phyloP scores from a whole-genome alignment of 2,329 filamentous ascomycete genomes.

The Claviceps monticola region DNA sequence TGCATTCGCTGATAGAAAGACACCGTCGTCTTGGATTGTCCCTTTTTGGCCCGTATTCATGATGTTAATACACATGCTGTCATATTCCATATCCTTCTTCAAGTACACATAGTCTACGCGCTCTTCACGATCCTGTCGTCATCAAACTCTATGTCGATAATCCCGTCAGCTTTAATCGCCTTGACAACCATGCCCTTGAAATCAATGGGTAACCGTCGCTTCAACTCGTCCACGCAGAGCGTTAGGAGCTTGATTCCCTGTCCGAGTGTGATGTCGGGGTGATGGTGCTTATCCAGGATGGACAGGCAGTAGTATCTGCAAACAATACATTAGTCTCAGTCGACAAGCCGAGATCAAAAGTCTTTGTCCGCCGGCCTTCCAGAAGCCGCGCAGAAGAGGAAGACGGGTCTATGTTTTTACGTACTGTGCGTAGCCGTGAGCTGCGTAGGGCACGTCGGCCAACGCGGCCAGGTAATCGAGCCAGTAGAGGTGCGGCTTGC shows the following conservation, averaged over 20 bases:
- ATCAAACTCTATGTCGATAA: slow-evolving; percentile 72
- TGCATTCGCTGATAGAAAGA: background rate
- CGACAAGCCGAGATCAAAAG: background rate
- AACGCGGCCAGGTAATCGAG: slow-evolving; percentile 88
- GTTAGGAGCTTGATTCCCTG: slow-evolving; percentile 84
- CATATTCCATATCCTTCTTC: slow-evolving; percentile 6
- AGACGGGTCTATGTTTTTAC: slow-evolving; percentile 17
- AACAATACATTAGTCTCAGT: background rate
- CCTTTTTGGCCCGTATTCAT: slow-evolving; percentile 4
- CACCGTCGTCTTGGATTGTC: background rate
- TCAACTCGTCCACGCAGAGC: slow-evolving; percentile 94
- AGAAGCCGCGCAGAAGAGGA: background rate
- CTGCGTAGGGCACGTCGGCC: slow-evolving; percentile 83
- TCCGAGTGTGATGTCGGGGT: slow-evolving; percentile 80
- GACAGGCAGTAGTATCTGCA: slow-evolving; percentile 89
- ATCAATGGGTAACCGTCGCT: slow-evolving; percentile 91
- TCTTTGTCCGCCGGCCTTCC: background rate
- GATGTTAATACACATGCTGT: slow-evolving; percentile 24
- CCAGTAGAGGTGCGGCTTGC: slow-evolving; percentile 91
- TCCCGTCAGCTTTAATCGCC: slow-evolving; percentile 87
- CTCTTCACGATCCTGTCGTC: slow-evolving; percentile 59
- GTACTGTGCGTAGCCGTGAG: slow-evolving; percentile 94
- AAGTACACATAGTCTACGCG: slow-evolving; percentile 25
- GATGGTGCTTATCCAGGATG: slow-evolving; percentile 96
- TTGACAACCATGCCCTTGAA: slow-evolving; percentile 97